A percentile compares a stretch with the other conserved stretches of the same genome.
These are phyloP conservation scores for Coemansia pectinata DNA, from an alignment of 192 early-diverging fungal genomes.

Conservation along the genomic window DNA sequence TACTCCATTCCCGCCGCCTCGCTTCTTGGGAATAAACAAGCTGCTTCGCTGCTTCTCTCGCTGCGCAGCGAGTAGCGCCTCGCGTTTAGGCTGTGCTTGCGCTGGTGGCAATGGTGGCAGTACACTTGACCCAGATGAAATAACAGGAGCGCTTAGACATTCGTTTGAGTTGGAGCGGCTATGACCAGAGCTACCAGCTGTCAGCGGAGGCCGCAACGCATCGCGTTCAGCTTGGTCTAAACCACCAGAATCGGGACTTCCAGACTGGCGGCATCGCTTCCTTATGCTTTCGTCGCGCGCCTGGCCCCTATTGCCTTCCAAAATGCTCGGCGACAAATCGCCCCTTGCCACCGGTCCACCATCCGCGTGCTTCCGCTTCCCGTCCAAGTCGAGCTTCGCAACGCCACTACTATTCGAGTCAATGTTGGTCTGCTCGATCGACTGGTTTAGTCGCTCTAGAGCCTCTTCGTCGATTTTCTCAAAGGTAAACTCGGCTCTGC, in stretches of 20 bases:
- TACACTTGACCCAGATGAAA: not conserved
- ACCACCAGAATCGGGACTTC: not conserved
- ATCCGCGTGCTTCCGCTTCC: not conserved
- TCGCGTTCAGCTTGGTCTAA: not conserved
- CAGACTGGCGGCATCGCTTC: not conserved
- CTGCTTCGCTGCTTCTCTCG: conserved; percentile 29
- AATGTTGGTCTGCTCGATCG: conserved; percentile 1
- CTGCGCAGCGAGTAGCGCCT: not conserved
- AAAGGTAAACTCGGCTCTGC: conserved; percentile 35
- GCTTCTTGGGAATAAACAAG: conserved; percentile 46
- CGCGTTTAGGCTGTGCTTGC: not conserved
- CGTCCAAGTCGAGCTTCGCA: not conserved
- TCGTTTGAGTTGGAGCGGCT: not conserved
- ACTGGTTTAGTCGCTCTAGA: conserved; percentile 15
- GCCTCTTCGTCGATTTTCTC: conserved; percentile 28
- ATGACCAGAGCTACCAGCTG: not conserved
- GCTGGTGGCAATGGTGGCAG: not conserved
- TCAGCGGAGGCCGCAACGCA: not conserved
- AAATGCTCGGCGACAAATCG: not conserved
- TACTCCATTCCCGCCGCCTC: not conserved
- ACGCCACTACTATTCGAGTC: not conserved
- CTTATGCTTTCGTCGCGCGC: not conserved
- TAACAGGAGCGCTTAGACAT: not conserved
- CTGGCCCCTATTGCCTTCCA: not conserved
- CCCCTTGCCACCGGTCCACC: not conserved